Base-by-base conservation (phyloP, 2,329 filamentous ascomycete genomes). In the Mollisia scopiformis region DNA sequence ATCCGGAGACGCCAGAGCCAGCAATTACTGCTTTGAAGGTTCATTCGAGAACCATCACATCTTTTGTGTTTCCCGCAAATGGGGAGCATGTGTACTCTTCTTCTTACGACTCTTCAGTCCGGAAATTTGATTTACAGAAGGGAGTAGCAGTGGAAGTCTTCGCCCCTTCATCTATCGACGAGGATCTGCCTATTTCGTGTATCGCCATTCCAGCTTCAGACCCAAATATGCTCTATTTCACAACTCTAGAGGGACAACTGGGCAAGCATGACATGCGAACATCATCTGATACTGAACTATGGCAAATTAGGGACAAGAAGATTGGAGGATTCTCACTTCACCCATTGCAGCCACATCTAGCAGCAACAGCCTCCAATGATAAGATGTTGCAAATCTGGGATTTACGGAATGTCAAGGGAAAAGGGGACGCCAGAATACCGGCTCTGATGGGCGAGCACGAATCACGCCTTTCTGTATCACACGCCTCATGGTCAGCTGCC, bases 381-480 rank as follows among this genome's bases (percentile, higher is more conserved):
- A 85, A 94, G 2, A 96, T 89, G 0, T 78, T 99, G 69, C 94
- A 93, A 70, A 83, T 99, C 2, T 99, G 95, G 95, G 95, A 99
- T 70, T 70, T 97, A 41, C 85, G 95, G 27, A 94, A 92, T 62
- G 89, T 96, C 13, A 84, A 76, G 3, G 88, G 88, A 0, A 86
- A 84, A 57, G 84, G 80, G 0, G 85, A 87, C 4, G 74, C 80
- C 25, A 78, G 84, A 0, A 78, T 85, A 2, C 94, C 93, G 0
- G 78, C 83, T 0, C 79, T 96, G 0, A 76, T 98, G 0, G 94
- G 91, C 6, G 89, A 95, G 73, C 93, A 99, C 70, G 81, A 87
- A 56, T 95, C 90, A 21, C 84, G 89, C 2, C 79, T 98, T 0
- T 96, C 92, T 0, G 93, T 99, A 0, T 96, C 92, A 0, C 93